Evolutionary conservation across 2,329 filamentous ascomycete genomes (phyloP), one percentile per base, ranked within the genome.

Genomic region (Talaromyces sp.): DNA sequence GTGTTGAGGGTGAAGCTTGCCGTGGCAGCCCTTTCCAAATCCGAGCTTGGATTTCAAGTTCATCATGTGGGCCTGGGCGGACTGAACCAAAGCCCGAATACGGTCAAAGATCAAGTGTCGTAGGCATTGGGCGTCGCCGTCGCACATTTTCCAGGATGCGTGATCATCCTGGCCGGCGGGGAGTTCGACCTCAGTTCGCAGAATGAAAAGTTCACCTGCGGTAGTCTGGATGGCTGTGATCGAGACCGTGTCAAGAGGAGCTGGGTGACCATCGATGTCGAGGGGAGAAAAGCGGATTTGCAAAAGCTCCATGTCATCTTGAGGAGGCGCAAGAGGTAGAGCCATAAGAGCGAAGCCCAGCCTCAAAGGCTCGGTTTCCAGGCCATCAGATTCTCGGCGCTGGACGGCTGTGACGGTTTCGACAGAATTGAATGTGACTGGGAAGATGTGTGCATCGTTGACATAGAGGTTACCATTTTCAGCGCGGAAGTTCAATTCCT

Each of bases 221-320:
- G 69, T 67, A 35, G 75, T 73, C 59, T 77, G 73, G 62, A 82
- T 70, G 19, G 81, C 70, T 39, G 73, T 75, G 50, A 82, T 73
- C 35, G 75, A 73, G 49, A 82, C 70, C 15, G 80, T 80, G 64
- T 81, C 77, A n/a, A 81, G 72, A 19, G 79, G 78, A 10, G 81
- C 78, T 0, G 80, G 80, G 57, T 76, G 73, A 33, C 74, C 71
- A 49, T 78, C 76, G 19, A 82, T 70, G 62, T 80, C 79, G 33
- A 82, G 74, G 41, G 81, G 74, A n/a, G 80, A 82, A 69, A 82
- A 80, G 45, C 78, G 75, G 65, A 82, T 69, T 11, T 75, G 72
- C 2, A 78, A 67, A 27, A 82, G 68, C 9, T 78, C 74, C 50
- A 73, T 69, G 8, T 69, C 73, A 27, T 78, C 74, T 9, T 70